phyloP scores from a whole-genome alignment of 1,139 yeast species.

The Spathaspora sp. region DNA sequence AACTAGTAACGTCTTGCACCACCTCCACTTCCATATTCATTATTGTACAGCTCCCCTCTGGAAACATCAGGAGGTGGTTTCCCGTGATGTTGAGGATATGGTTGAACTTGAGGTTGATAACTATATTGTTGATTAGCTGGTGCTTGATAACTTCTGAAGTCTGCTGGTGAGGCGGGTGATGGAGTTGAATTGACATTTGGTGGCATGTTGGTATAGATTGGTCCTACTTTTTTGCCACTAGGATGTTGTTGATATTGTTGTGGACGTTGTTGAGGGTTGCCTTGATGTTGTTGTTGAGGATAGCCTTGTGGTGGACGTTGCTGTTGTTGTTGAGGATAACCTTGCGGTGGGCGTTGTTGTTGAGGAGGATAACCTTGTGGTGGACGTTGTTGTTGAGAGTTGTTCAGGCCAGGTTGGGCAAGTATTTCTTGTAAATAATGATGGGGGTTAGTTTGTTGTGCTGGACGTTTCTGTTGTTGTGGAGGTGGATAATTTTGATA shows the following conservation, averaged over 20 bases:
- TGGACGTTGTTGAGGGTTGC: constrained; percentile 12
- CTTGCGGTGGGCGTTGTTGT: constrained; percentile 4
- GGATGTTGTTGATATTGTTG: constrained; percentile 10
- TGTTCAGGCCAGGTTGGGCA: constrained; percentile 10
- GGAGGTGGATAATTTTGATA: constrained; percentile 1
- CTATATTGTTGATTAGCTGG: constrained; percentile 15
- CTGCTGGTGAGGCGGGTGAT: constrained; percentile 3
- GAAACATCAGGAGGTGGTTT: constrained; percentile 6
- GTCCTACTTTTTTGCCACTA: neutral
- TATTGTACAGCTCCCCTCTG: constrained; percentile 10
- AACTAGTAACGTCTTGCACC: constrained; percentile 9
- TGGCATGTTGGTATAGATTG: neutral
- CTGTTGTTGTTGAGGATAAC: neutral
- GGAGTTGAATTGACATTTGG: neutral
- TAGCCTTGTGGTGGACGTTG: constrained; percentile 9
- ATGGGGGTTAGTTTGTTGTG: constrained; percentile 7
- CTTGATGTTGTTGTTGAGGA: constrained; percentile 8
- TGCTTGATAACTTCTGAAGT: constrained; percentile 12
- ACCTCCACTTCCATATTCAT: constrained; percentile 10
- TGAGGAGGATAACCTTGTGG: constrained; percentile 13
- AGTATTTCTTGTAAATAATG: constrained; percentile 16
- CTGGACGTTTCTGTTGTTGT: constrained; percentile 3
- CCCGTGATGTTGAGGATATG: constrained; percentile 6
- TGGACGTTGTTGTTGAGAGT: constrained; percentile 7
- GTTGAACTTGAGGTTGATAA: constrained; percentile 10